A percentile compares a stretch with the other conserved stretches of the same genome.
Conservation (phyloP, 2,329 filamentous ascomycete genomes). For the Phialocephala subalpina region DNA sequence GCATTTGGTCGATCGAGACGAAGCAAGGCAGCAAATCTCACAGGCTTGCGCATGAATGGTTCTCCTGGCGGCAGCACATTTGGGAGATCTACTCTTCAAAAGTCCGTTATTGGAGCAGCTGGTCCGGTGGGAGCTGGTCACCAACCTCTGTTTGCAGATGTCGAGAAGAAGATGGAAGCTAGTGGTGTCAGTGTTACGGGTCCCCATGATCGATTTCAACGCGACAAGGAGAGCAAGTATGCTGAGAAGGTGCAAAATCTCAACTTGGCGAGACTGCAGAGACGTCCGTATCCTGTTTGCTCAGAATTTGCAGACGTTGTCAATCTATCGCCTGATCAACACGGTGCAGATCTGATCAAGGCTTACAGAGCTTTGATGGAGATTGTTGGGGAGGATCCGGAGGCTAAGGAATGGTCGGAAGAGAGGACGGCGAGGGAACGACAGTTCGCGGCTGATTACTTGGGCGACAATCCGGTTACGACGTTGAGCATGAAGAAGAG, state of each 20-base stretch:
- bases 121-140: slow-evolving; percentile 69
- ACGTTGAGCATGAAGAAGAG: slow-evolving; percentile 76
- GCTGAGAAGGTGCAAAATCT: slow-evolving; percentile 81
- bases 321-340: slow-evolving; percentile 71
- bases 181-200: slow-evolving; percentile 55
- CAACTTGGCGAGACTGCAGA: slow-evolving; percentile 75
- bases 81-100: slow-evolving; percentile 75
- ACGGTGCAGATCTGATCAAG: slow-evolving; percentile 78
- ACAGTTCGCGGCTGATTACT: slow-evolving; percentile 77
- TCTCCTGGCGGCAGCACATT: slow-evolving; percentile 58
- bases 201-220: slow-evolving; percentile 76
- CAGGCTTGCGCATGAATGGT: slow-evolving; percentile 37
- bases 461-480: slow-evolving; percentile 71
- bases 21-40: slow-evolving; percentile 52
- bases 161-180: slow-evolving; percentile 64
- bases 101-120: slow-evolving; percentile 87
- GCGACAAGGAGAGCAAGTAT: slow-evolving; percentile 86
- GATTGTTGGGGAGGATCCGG: slow-evolving; percentile 77
- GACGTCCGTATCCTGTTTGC: slow-evolving; percentile 75
- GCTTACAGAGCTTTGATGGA: slow-evolving; percentile 83
- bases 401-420: slow-evolving; percentile 64
- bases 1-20: slow-evolving; percentile 67
- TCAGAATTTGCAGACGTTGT: slow-evolving; percentile 81
- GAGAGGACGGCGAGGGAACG: slow-evolving; percentile 76
- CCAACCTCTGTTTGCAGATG: slow-evolving; percentile 71